phyloP scores from a whole-genome alignment of 306 rosid genomes.

The Acmispon strigosus region DNA sequence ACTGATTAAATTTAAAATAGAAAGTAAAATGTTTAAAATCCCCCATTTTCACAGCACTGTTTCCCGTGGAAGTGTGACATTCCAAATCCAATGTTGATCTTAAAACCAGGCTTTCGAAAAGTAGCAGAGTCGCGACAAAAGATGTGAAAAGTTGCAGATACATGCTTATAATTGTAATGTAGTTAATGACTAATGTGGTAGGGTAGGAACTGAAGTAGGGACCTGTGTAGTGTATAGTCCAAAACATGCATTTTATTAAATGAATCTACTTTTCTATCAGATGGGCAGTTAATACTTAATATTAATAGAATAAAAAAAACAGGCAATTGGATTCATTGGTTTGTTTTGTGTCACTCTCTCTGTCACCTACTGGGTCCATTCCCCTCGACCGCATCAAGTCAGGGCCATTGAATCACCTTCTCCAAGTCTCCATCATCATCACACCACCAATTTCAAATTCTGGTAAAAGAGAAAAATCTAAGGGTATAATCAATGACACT shows the following conservation, averaged over 20 bases:
- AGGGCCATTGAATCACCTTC: constrained; percentile 25
- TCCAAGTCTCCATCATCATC: constrained; percentile 11
- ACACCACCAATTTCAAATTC: neutral
- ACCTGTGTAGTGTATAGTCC: neutral
- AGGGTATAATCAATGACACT: neutral
- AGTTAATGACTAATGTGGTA: constrained; percentile 4
- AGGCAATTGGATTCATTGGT: constrained; percentile 25
- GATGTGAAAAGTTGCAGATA: constrained; percentile 1
- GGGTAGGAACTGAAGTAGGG: constrained; percentile 16
- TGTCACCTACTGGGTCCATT: constrained; percentile 24
- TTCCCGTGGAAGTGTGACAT: neutral
- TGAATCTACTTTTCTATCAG: constrained; percentile 15
- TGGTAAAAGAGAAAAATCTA: neutral
- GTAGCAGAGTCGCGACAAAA: neutral
- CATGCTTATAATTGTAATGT: neutral
- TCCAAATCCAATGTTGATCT: neutral
- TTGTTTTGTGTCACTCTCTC: constrained; percentile 33
- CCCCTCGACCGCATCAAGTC: neutral
- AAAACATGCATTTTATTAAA: constrained; percentile 32
- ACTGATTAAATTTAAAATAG: too few relatives aligned
- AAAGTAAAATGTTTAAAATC: too few relatives aligned
- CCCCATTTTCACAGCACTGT: too few relatives aligned
- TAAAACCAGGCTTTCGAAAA: neutral
- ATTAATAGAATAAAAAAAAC: neutral
- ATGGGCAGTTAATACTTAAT: constrained; percentile 6